Conservation (phyloP, 495 filamentous ascomycete genomes). For the Jackrogersella minutella region DNA sequence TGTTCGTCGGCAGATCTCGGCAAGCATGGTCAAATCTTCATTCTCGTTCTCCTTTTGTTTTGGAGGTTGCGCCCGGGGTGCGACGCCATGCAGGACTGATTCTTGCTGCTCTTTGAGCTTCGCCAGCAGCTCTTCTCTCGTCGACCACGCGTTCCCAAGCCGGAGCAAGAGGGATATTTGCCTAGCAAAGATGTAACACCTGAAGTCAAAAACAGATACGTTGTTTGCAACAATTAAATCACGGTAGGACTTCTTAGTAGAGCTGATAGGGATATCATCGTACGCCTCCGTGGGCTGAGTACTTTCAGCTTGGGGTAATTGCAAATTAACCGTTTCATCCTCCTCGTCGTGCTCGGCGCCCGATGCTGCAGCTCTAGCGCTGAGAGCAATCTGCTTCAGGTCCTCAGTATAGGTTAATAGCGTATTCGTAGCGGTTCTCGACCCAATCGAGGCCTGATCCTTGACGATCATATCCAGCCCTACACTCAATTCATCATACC, state of each 20-base stretch:
- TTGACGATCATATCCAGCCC: conserved; percentile 83
- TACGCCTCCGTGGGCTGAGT: conserved; percentile 42
- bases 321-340: conserved; percentile 58
- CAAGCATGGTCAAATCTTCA: conserved; percentile 78
- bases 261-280: conserved; percentile 71
- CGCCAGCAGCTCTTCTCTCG: conserved; percentile 62
- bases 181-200: conserved; percentile 90
- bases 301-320: conserved; percentile 44
- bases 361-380: conserved; percentile 49
- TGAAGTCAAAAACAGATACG: conserved; percentile 97
- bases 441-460: conserved; percentile 68
- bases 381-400: conserved; percentile 66
- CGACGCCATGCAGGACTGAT: conserved; percentile 59
- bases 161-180: conserved; percentile 86
- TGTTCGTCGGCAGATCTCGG: conserved; percentile 80
- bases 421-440: conserved; percentile 54
- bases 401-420: conserved; percentile 75
- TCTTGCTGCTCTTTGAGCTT: conserved; percentile 67
- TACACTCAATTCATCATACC: conserved; percentile 90
- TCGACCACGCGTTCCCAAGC: conserved; percentile 73
- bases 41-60: conserved; percentile 62
- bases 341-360: conserved; percentile 48
- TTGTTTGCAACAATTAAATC: conserved; percentile 94
- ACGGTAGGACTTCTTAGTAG: conserved; percentile 82
- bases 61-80: conserved; percentile 53